phyloP scores from a whole-genome alignment of 2,329 filamentous ascomycete species.

The Aspergillus niger region DNA sequence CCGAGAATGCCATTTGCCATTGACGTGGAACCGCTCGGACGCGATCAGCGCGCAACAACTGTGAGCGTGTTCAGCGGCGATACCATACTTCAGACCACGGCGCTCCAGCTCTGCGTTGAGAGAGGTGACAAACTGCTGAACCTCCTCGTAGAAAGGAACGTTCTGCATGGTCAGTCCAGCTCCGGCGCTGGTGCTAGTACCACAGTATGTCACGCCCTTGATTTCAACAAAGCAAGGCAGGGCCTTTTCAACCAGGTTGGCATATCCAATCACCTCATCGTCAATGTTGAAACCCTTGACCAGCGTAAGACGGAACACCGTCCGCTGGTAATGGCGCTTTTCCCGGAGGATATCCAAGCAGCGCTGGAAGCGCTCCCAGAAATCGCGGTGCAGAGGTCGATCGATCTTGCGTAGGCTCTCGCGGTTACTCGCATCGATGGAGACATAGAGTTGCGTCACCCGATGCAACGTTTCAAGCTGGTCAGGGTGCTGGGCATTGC shows the following conservation, averaged over 20 bases:
- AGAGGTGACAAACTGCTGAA: slow-evolving; percentile 76
- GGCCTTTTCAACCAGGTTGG: slow-evolving; percentile 80
- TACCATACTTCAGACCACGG: slow-evolving; percentile 79
- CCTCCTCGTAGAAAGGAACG: slow-evolving; percentile 93
- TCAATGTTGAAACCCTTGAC: slow-evolving; percentile 99
- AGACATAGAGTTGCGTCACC: slow-evolving; percentile 94
- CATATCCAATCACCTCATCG: slow-evolving; percentile 88
- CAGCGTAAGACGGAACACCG: slow-evolving; percentile 90
- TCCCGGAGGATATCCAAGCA: slow-evolving; percentile 87
- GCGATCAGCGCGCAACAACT: slow-evolving; percentile 90
- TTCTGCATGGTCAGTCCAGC: slow-evolving; percentile 96
- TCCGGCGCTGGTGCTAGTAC: slow-evolving; percentile 78
- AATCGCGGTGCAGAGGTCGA: slow-evolving; percentile 88
- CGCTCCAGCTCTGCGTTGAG: slow-evolving; percentile 69
- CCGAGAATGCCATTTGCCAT: slow-evolving; percentile 83
- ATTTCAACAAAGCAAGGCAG: slow-evolving; percentile 92
- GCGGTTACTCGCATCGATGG: slow-evolving; percentile 89
- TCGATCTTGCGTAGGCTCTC: slow-evolving; percentile 88
- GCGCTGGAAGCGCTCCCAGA: slow-evolving; percentile 92
- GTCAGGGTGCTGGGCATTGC: slow-evolving; percentile 94
- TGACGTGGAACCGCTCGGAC: slow-evolving; percentile 73
- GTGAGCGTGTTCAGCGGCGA: slow-evolving; percentile 92
- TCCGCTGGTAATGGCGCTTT: slow-evolving; percentile 81
- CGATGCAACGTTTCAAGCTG: slow-evolving; percentile 79
- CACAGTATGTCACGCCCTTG: slow-evolving; percentile 96